phyloP scores from a whole-genome alignment of 1,284 basidiomycete genomes.

The Volvariella volvacea region DNA sequence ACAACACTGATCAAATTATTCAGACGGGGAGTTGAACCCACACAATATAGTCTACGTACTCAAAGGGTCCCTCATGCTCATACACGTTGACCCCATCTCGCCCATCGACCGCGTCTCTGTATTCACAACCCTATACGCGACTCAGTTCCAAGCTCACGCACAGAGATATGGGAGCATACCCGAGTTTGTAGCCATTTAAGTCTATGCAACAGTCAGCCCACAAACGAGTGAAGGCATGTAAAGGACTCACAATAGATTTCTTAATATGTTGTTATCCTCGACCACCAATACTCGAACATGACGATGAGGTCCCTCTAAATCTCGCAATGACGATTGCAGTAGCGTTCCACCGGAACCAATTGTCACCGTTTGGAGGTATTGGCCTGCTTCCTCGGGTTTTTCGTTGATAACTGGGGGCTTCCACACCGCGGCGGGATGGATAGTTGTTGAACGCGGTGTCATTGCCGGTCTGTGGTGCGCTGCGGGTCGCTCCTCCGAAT shows the following conservation, averaged over 20 bases:
- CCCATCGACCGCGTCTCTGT: constrained; percentile 77
- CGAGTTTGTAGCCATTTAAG: no score
- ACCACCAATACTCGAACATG: constrained; percentile 68
- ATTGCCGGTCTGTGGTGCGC: constrained; percentile 5
- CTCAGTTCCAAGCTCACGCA: no score
- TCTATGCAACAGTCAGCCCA: constrained; percentile 1
- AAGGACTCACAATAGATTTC: constrained; percentile 56
- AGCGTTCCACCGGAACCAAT: constrained; percentile 56
- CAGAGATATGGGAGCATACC: no score
- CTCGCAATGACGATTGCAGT: constrained; percentile 51
- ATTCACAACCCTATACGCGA: constrained; percentile 61
- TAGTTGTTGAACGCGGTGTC: constrained; percentile 6
- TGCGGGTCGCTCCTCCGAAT: constrained; percentile 39
- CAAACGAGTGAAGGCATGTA: constrained; percentile 8
- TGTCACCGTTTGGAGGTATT: constrained; percentile 38
- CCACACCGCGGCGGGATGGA: constrained; percentile 8
- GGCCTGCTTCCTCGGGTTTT: constrained; percentile 21
- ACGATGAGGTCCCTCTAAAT: constrained; percentile 30
- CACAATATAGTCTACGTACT: constrained; percentile 46
- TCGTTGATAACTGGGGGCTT: background rate
- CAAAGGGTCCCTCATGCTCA: constrained; percentile 59
- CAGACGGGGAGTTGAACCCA: background rate
- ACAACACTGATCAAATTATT: constrained; percentile 51
- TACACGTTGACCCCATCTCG: constrained; percentile 80
- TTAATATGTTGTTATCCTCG: constrained; percentile 77